Evolutionary conservation across 768 basidiomycete genomes (phyloP), one percentile per base, ranked within the genome.

Genomic region (Boletus tomentosulus): DNA sequence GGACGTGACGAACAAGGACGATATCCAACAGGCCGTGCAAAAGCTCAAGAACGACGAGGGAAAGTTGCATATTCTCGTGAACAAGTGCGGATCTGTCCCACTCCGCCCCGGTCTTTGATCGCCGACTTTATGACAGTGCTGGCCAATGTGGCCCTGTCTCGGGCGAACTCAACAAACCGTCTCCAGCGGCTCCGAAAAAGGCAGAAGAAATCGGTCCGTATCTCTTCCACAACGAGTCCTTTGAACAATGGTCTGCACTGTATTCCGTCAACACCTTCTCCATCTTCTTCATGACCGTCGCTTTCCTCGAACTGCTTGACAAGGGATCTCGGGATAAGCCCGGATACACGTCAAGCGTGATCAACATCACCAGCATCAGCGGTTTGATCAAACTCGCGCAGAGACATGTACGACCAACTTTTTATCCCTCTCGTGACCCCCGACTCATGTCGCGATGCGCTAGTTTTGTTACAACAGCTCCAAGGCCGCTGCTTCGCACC

Each of bases 391-490:
- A 87, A 68, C 54, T 89, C 22, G 80, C 86, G 1, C 89, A 91
- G 66, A 78, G 84, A 56, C 89, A 92, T 62, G 89, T 90, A 68
- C n/a, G 85, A 69, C 43, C n/a, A 34, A 13, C 19, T 1, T 25
- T 24, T 22, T 25, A 44, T 24, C n/a, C 37, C 39, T 3, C 4
- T 46, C 37, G 6, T 6, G 13, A 19, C 1, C 13, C 28, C 25
- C 24, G n/a, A n/a, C 38, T 45, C 38, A 28, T n/a, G 28, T 42
- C 38, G 37, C 22, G 19, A 34, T 24, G 48, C 24, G 25, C 25
- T 61, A 92, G 89, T 91, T 91, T 64, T 81, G 79, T 28, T 92
- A 92, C 68, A 92, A 92, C 67, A 87, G 85, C 60, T 75, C 86
- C 7, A 92, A 92, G 66, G 87, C 86, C 0, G 90, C 87, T 3